Evolutionary conservation across 352 stramenopile genomes (phyloP).

Genomic region (Blastocystis sp.): DNA sequence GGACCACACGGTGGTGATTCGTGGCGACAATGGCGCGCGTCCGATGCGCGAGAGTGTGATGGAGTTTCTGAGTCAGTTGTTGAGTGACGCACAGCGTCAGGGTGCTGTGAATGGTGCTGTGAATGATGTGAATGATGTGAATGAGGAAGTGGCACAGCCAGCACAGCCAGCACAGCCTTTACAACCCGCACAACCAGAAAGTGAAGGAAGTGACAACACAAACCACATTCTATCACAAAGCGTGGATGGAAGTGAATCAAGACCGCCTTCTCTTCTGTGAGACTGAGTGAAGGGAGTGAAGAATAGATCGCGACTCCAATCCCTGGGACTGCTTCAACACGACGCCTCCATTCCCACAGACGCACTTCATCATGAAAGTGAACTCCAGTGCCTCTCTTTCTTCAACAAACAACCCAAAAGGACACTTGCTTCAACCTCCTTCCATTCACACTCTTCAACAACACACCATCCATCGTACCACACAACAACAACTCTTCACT

Average conservation of each 20-base stretch:
- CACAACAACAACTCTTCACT: background rate
- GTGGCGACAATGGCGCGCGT: background rate
- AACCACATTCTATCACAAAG: background rate
- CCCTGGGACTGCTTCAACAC: background rate
- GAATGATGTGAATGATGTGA: too few relatives aligned
- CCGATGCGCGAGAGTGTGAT: background rate
- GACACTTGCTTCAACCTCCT: background rate
- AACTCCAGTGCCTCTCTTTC: slow-evolving; percentile 1
- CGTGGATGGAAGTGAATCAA: background rate
- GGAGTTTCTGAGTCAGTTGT: background rate
- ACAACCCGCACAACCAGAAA: too few relatives aligned
- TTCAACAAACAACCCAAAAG: background rate
- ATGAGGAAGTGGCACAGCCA: too few relatives aligned
- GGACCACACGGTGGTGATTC: background rate
- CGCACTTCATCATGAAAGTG: background rate
- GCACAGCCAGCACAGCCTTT: too few relatives aligned
- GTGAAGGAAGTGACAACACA: background rate
- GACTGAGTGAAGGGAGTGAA: background rate
- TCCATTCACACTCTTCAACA: background rate
- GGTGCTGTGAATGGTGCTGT: too few relatives aligned
- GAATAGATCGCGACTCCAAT: slow-evolving; percentile 12
- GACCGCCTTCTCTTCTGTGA: background rate
- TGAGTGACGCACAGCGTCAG: background rate
- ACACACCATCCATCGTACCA: background rate
- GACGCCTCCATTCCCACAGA: slow-evolving; percentile 1